Evolutionary conservation across 345 rosid genomes (phyloP), one percentile per base, ranked within the genome.

Genomic region (Salix viminalis): DNA sequence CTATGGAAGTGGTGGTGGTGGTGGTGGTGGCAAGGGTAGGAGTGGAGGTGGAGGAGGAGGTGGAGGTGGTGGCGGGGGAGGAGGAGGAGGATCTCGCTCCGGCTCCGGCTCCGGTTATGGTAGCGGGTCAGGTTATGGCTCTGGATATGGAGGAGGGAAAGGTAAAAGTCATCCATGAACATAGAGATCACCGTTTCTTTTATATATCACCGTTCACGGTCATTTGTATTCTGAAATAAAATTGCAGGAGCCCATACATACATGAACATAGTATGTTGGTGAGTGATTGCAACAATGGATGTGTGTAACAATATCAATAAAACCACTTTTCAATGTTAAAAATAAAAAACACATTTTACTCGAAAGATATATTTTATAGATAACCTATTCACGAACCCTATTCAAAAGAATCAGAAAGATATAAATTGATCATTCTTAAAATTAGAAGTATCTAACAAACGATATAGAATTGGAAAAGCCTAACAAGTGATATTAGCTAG

Each of bases 121-220:
- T 41, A 15, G 75, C 0, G 79, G 83, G 32, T 75, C 76, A 0
- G 84, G 84, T 30, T 72, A 42, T 19, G 83, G 87, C 67, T 77
- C 72, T 28, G 88, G 87, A 14, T 19, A 73, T 5, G 82, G 83
- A 3, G 79, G 79, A 19, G 44, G 83, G 14, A 76, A 71, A 2
- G 60, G 58, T 1, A n/a, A 67, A 16, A 44, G 72, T 19, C n/a
- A 0, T 4, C 88, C 90, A 1, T 83, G 88, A 87, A 73, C 67
- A 30, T 36, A 26, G 67, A 50, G 28, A 14, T 41, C 56, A 41
- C 26, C 1, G 52, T 68, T 14, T 52, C 46, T 54, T 10, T 19
- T 46, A 37, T 15, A 37, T 39, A 36, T 5, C 46, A 10, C 4
- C 15, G 10, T 11, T 15, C 15, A 70, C 1, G 30, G 61, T 13